Conservation (phyloP, 192 early-diverging fungal genomes). For the Umbelopsis sp. region DNA sequence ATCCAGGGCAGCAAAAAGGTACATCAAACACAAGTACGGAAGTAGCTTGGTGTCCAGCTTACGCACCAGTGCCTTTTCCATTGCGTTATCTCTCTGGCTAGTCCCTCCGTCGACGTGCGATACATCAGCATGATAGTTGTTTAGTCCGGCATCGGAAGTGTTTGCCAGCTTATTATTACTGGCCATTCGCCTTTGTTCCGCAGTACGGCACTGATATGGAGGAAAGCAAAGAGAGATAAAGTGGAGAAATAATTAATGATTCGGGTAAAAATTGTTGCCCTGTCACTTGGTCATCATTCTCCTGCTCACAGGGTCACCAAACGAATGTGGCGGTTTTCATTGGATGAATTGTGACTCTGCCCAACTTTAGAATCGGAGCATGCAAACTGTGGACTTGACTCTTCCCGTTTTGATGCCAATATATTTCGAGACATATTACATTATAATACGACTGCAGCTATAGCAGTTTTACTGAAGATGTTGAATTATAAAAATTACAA, state of each 20-base stretch:
- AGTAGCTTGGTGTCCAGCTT: slow-evolving; percentile 32
- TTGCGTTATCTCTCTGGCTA: neutral
- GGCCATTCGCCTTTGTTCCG: neutral
- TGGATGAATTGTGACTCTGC: too few species aligned
- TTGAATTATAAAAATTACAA: slow-evolving; percentile 9
- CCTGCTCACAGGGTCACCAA: slow-evolving; percentile 17
- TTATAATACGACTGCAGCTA: too few species aligned
- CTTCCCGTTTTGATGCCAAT: too few species aligned
- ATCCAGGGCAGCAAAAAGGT: slow-evolving; percentile 38
- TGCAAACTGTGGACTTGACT: too few species aligned
- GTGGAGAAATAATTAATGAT: neutral
- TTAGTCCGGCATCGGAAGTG: neutral
- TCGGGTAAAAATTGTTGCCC: slow-evolving; percentile 7
- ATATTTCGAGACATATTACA: too few species aligned
- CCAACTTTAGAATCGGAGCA: too few species aligned
- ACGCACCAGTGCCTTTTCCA: slow-evolving; percentile 30
- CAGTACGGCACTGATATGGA: neutral
- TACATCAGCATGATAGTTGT: neutral
- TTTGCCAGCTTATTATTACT: neutral
- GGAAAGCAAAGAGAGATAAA: neutral
- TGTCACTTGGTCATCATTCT: slow-evolving; percentile 8
- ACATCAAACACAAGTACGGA: slow-evolving; percentile 39
- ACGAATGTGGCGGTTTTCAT: neutral
- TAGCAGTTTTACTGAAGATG: neutral
- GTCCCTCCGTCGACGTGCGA: neutral